These are phyloP conservation scores for Gossypium thurberi DNA, from an alignment of 345 rosid species.

Conservation along the genomic window DNA sequence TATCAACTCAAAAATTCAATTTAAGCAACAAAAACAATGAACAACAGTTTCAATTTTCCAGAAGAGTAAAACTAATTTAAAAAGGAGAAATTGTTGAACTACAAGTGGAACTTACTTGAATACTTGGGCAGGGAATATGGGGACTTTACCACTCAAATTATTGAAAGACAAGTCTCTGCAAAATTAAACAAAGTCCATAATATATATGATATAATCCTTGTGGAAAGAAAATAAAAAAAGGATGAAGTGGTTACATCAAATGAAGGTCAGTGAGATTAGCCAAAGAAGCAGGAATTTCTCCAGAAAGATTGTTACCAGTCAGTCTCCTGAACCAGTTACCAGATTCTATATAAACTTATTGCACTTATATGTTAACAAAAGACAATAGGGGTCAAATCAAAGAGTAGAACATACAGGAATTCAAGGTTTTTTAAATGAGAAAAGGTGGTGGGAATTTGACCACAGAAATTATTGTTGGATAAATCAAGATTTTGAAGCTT, in stretches of 20 bases:
- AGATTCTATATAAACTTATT: not conserved
- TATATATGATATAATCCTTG: not conserved
- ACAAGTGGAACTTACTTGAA: not conserved
- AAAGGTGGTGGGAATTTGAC: conserved; percentile 51
- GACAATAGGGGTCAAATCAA: not conserved
- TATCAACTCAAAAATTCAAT: not conserved
- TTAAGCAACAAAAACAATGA: not conserved
- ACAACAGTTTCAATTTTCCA: not conserved
- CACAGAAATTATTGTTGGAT: conserved; percentile 57
- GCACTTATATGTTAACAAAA: not conserved
- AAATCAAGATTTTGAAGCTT: conserved; percentile 79
- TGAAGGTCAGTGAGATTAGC: conserved; percentile 63
- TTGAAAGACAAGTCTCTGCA: conserved; percentile 58
- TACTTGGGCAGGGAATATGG: not conserved
- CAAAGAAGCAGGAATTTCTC: conserved; percentile 66
- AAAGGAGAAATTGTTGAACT: not conserved
- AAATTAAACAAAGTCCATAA: not conserved
- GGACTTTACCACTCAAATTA: conserved; percentile 14
- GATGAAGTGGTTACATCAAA: conserved; percentile 52
- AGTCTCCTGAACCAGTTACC: conserved; percentile 51
- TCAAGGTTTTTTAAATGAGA: conserved; percentile 50
- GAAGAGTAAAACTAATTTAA: too few relatives aligned
- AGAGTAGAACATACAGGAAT: conserved; percentile 40
- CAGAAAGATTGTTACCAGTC: conserved; percentile 61
- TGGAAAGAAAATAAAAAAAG: not conserved